Percentiles rank a stretch among this genome's conserved stretches.
Evolutionary conservation across 2,329 filamentous ascomycete species (phyloP).

Genomic region (Blastomyces silverae): DNA sequence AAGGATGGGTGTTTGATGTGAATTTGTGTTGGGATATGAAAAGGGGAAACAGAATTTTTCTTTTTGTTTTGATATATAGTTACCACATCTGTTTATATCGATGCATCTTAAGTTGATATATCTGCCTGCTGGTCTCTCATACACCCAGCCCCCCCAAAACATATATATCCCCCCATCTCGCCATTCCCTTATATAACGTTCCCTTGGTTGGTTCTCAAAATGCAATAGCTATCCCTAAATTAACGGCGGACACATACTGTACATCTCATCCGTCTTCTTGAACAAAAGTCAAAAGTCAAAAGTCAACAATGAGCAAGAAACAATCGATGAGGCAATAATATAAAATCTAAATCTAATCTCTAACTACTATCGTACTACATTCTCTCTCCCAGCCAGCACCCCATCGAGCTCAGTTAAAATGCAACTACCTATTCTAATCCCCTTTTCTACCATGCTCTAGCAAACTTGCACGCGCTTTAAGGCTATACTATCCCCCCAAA

Average conservation of each 20-base stretch:
- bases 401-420: not conserved
- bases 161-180: not conserved
- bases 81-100: too few species aligned
- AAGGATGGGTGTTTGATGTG: constrained; percentile 47
- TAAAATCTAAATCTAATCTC: constrained; percentile 4
- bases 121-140: too few species aligned
- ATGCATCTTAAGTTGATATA: too few species aligned
- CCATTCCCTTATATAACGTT: too few species aligned
- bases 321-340: not conserved
- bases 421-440: not conserved
- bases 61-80: too few species aligned
- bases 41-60: too few species aligned
- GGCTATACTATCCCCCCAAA: not conserved
- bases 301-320: not conserved
- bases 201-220: not conserved
- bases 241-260: not conserved
- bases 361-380: not conserved
- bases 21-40: constrained; percentile 17
- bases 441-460: not conserved
- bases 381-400: not conserved
- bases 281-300: not conserved
- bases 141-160: too few species aligned
- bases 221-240: not conserved
- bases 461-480: too few species aligned
- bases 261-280: not conserved